Evolutionary conservation across 1,284 basidiomycete genomes (phyloP), one percentile per base, ranked within the genome.

Genomic region (Stygiomarasmius scandens): DNA sequence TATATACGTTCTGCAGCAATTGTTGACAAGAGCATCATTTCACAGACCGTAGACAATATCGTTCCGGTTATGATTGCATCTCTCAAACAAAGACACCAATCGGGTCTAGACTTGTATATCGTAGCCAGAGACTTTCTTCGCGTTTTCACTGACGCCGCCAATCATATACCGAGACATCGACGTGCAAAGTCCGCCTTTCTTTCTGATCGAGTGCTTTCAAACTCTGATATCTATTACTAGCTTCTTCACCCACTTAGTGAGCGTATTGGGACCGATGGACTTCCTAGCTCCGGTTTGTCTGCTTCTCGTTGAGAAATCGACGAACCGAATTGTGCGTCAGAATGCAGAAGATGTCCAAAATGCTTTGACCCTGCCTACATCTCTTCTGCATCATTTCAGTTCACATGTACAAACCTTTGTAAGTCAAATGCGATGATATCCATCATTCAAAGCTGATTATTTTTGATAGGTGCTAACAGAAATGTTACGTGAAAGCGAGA

Each of bases 221-320:
- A 6, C 20, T 16, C 54, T 69, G 12, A 65, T 57, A 1, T 61
- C 54, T 36, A 10, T 38, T 25, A 57, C 47, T 54, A 92, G 93
- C 57, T 96, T 99, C 76, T 98, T 97, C 74, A 81, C 87, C 2
- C 93, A 96, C 68, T 82, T 99, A n/a, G 84, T 93, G 34, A 88
- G 94, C 58, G 89, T 92, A 2, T 81, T 99, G 11, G 95, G 93
- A 9, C 76, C 89, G 1, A 76, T 81, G 10, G 87, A 95, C 50
- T 99, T 96, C 77, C 77, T 97, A 41, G 82, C 92, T 0, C 91
- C 95, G 0, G 74, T 97, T 8, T 86, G 83, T 62, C 92, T 98
- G 86, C 83, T 98, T 1, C 79, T 98, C 11, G 81, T 95, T 1
- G 93, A 96, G 66, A 92, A 90, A 61, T 79, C 82, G 2, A 82